Conservation (phyloP, 768 basidiomycete species). For the Termitomyces heimii region DNA sequence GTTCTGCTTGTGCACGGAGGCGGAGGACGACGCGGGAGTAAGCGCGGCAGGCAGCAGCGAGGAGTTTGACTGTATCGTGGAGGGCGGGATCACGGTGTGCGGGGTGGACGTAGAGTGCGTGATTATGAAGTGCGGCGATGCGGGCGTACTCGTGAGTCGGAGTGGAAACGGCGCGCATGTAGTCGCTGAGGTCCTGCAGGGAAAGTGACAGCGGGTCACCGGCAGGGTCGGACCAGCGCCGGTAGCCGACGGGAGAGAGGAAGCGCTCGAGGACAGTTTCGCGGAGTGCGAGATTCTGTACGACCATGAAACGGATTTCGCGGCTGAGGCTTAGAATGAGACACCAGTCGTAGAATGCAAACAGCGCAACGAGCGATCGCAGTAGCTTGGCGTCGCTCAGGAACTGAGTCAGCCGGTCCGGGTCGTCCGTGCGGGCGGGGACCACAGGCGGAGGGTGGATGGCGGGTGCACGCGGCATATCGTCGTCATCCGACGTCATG, state of each 20-base stretch:
- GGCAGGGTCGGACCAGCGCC: slow-evolving; percentile 43
- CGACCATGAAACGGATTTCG: slow-evolving; percentile 42
- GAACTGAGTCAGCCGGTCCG: slow-evolving; percentile 40
- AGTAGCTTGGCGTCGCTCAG: slow-evolving; percentile 50
- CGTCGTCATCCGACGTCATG: background rate
- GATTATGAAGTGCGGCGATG: slow-evolving; percentile 52
- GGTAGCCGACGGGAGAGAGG: slow-evolving; percentile 67
- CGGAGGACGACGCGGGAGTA: slow-evolving; percentile 79
- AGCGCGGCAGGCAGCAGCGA: slow-evolving; percentile 62
- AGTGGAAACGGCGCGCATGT: slow-evolving; percentile 73
- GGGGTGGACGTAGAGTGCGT: slow-evolving; percentile 38
- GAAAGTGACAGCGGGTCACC: slow-evolving; percentile 63
- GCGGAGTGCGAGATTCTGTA: slow-evolving; percentile 42
- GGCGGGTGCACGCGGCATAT: background rate
- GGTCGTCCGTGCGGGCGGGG: slow-evolving; percentile 17
- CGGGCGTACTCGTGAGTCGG: slow-evolving; percentile 70
- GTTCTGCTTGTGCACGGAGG: slow-evolving; percentile 75
- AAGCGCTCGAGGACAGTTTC: slow-evolving; percentile 68
- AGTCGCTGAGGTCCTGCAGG: slow-evolving; percentile 71
- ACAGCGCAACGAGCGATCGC: slow-evolving; percentile 43
- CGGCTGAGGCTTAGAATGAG: slow-evolving; percentile 52
- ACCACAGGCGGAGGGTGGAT: slow-evolving; percentile 24
- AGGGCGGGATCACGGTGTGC: slow-evolving; percentile 33
- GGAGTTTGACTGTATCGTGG: slow-evolving; percentile 37
- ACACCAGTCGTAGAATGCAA: slow-evolving; percentile 74